Evolutionary conservation across 805 yeast genomes (phyloP), one percentile per base, ranked within the genome.

Genomic region (Saturnispora hagleri): DNA sequence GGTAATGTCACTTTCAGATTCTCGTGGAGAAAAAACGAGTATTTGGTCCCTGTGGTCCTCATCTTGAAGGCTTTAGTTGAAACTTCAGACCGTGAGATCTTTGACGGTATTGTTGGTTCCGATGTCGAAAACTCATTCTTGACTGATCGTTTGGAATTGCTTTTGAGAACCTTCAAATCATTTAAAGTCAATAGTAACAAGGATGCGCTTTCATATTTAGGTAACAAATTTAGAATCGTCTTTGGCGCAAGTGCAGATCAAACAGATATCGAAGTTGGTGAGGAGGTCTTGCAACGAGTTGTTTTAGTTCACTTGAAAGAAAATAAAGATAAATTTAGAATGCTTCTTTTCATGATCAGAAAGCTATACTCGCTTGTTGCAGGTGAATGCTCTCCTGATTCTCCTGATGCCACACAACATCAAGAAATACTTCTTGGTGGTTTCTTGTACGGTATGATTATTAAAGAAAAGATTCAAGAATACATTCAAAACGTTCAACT

Each of bases 381-480:
- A 36, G 97, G 97, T 55, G 97, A 91, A 66, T 91, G 97, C 69
- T 74, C 90, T 50, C 91, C 97, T 17, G 99, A 93, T 69, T 93
- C 93, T 71, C 99, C 99, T 66, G 99, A 93, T 82, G 95, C 98
- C 47, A 88, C 97, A 9, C 99, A 93, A 75, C 97, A 93, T 75
- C 99, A 93, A 72, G 99, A 93, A 72, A 87, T 93, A 33, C 72
- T 93, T 56, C 76, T 93, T 52, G 98, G 98, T 57, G 99, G 99
- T 15, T 88, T 93, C 78, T 74, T 93, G 51, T 93, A 89, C 61
- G 97, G 97, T 59, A 90, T 90, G 96, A 91, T 93, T 58, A 69
- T 93, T 62, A 93, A 93, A 69, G 99, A 93, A 71, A 93, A 93
- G 67, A 82, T 93, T 56, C 99, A 93, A 60, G 99, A 93, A 69